Percentiles rank a stretch among this genome's conserved stretches.
Evolutionary conservation across 345 rosid genomes (phyloP).

Genomic region (Raphanus raphanistrum): DNA sequence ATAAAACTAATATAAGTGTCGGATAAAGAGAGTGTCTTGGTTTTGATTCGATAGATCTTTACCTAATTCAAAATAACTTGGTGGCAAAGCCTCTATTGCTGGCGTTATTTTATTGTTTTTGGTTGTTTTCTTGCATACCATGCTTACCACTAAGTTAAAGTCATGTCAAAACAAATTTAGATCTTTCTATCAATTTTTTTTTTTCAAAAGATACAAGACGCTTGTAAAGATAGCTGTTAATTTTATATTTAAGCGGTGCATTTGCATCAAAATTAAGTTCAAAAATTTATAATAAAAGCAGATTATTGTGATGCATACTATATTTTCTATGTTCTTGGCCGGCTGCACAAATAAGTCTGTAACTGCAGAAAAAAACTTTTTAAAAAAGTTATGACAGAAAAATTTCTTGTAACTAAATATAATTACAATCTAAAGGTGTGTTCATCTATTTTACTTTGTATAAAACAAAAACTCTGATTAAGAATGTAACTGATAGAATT

Average conservation of each 20-base stretch:
- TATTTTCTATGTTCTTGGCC: too few species aligned
- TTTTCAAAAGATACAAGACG: not conserved
- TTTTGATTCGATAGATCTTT: conserved; percentile 30
- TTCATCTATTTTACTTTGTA: too few species aligned
- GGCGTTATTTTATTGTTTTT: not conserved
- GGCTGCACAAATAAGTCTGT: too few species aligned
- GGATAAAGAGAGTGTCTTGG: conserved; percentile 21
- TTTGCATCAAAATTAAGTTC: not conserved
- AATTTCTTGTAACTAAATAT: not conserved
- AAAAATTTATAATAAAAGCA: too few species aligned
- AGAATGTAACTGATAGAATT: too few species aligned
- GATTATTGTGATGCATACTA: too few species aligned
- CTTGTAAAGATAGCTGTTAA: not conserved
- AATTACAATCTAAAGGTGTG: too few species aligned
- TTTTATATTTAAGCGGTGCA: not conserved
- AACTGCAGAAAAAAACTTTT: too few species aligned
- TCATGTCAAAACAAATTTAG: not conserved
- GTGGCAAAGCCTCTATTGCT: conserved; percentile 28
- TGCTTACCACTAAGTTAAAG: conserved; percentile 21
- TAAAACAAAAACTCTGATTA: too few species aligned
- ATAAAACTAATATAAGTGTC: conserved; percentile 15
- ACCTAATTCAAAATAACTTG: conserved; percentile 7
- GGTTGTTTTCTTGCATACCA: not conserved
- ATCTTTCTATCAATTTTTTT: not conserved
- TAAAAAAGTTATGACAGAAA: not conserved